Evolutionary conservation across 179 eudicot genomes (phyloP).

Genomic region (Patellifolia procumbens): DNA sequence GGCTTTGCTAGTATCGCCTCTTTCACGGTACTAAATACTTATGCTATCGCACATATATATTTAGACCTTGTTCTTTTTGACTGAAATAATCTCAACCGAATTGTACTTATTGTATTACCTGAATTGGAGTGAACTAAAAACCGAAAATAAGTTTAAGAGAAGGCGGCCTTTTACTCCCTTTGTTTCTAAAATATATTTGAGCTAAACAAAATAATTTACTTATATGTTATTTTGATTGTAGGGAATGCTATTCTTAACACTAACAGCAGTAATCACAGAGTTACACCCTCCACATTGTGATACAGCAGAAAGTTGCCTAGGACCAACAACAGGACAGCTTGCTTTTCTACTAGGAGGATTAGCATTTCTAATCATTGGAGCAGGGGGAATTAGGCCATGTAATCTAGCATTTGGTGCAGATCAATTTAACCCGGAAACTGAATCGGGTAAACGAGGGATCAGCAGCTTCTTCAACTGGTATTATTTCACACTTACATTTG

Average conservation of each 20-base stretch:
- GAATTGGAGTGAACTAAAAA: too few species aligned
- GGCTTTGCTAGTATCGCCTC: conserved; percentile 56
- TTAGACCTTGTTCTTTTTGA: not conserved
- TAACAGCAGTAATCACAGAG: conserved; percentile 59
- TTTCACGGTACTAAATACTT: conserved; percentile 42
- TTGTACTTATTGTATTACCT: too few species aligned
- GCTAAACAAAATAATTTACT: not conserved
- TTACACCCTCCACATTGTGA: conserved; percentile 68
- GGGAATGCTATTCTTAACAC: conserved; percentile 68
- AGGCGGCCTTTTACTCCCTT: too few species aligned
- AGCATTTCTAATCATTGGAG: conserved; percentile 50
- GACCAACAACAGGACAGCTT: conserved; percentile 56
- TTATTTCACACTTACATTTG: conserved; percentile 74
- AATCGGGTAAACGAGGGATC: conserved; percentile 65
- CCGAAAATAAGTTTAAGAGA: too few species aligned
- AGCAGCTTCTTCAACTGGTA: conserved; percentile 90
- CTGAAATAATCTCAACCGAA: too few species aligned
- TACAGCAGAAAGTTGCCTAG: conserved; percentile 34
- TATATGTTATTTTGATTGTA: conserved; percentile 5
- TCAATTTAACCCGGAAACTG: conserved; percentile 75
- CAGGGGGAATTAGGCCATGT: conserved; percentile 77
- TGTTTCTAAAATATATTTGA: too few species aligned
- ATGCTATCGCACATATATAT: too few species aligned
- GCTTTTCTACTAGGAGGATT: conserved; percentile 48
- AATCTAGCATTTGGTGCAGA: conserved; percentile 87